Percentiles rank a stretch among this genome's conserved stretches.
Conservation (phyloP, 345 rosid genomes). For the Draba incana region DNA sequence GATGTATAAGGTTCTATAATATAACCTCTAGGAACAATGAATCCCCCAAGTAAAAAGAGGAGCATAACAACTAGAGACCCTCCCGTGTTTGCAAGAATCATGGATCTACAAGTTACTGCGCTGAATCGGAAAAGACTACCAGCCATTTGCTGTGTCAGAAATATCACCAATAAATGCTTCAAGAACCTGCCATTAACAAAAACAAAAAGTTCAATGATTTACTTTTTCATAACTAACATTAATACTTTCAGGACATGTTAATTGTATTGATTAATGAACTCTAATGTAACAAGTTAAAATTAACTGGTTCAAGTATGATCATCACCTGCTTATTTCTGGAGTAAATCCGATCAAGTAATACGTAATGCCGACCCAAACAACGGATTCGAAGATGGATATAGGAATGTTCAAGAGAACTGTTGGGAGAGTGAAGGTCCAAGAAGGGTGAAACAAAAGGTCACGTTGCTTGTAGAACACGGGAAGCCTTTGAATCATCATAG, state of each 20-base stretch:
- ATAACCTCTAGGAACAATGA: conserved; percentile 73
- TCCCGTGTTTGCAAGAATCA: conserved; percentile 82
- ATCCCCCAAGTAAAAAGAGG: conserved; percentile 83
- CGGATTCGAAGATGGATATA: conserved; percentile 67
- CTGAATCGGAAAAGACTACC: conserved; percentile 67
- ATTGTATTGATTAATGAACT: neutral
- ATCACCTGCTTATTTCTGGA: conserved; percentile 74
- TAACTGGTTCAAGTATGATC: neutral
- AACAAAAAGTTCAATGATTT: neutral
- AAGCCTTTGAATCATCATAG: conserved; percentile 70
- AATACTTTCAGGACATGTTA: neutral
- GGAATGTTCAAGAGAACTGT: conserved; percentile 69
- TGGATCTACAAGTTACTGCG: conserved; percentile 71
- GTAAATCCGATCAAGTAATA: conserved; percentile 75
- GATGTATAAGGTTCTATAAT: neutral
- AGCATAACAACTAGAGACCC: conserved; percentile 73
- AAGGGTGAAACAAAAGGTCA: conserved; percentile 79
- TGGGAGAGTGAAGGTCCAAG: conserved; percentile 84
- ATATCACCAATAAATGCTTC: conserved; percentile 69
- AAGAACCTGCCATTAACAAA: conserved; percentile 61
- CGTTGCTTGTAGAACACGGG: conserved; percentile 94
- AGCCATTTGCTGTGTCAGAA: conserved; percentile 86
- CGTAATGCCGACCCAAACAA: conserved; percentile 63
- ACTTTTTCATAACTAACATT: neutral
- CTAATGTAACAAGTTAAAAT: neutral